phyloP scores from a whole-genome alignment of 805 yeast genomes.

The Sugiyamaella qingdaonensis region DNA sequence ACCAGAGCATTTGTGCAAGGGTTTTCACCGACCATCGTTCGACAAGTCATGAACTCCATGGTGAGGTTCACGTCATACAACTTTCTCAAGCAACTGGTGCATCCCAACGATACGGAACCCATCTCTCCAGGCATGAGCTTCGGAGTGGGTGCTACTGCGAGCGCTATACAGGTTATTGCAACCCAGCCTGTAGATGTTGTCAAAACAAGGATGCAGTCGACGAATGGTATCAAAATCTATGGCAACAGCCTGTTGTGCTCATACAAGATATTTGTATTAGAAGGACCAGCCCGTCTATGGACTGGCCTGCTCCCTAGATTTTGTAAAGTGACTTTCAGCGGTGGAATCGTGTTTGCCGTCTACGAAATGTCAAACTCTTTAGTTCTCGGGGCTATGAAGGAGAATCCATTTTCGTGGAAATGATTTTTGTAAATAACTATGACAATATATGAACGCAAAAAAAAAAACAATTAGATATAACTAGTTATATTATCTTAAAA shows the following conservation, averaged over 20 bases:
- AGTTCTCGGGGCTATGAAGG: conserved; percentile 37
- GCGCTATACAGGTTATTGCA: conserved; percentile 64
- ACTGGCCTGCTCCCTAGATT: conserved; percentile 52
- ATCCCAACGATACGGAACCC: conserved; percentile 23
- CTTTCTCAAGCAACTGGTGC: conserved; percentile 58
- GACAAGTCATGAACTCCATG: conserved; percentile 76
- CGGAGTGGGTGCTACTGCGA: conserved; percentile 55
- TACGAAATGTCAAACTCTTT: conserved; percentile 54
- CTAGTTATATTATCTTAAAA: neutral
- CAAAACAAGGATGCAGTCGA: conserved; percentile 82
- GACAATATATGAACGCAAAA: neutral
- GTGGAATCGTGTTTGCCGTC: conserved; percentile 62
- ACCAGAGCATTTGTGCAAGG: conserved; percentile 78
- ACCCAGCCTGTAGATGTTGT: conserved; percentile 90
- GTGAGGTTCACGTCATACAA: conserved; percentile 84
- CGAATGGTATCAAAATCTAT: conserved; percentile 34
- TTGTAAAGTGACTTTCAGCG: conserved; percentile 64
- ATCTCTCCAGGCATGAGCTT: conserved; percentile 31
- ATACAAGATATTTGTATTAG: conserved; percentile 34
- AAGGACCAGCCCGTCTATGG: conserved; percentile 39
- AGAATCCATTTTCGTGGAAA: conserved; percentile 37
- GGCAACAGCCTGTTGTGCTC: conserved; percentile 34
- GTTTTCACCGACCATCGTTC: conserved; percentile 68
- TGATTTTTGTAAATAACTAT: conserved; percentile 6
- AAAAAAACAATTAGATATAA: neutral